Evolutionary conservation across 2,329 filamentous ascomycete species (phyloP), one percentile per base, ranked within the genome.

Genomic region (Xylariaceae sp.): DNA sequence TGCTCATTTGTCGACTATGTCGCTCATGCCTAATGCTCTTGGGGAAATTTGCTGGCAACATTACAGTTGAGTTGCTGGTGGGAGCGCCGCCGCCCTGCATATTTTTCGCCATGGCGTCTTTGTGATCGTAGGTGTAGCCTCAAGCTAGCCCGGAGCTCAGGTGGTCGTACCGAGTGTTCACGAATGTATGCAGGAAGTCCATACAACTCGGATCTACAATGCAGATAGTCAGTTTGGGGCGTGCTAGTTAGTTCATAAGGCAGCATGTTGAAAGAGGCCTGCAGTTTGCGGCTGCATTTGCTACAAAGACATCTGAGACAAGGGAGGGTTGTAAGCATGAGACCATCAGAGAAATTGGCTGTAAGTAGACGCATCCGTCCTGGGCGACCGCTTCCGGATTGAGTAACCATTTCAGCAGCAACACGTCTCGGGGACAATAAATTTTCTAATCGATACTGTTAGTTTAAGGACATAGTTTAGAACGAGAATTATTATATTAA

Each of bases 261-360:
- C 54, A 50, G 46, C 33, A 12, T 33, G 46, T 46, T 58, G 18
- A 58, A 58, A 56, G 56, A 54, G 42, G 45, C 39, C 13, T 45
- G 17, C 22, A 55, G 51, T 36, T 14, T 52, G 42, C 38, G 39
- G 31, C 17, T 17, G 31, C 43, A 18, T 14, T n/a, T 14, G 19
- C 19, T n/a, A 58, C 54, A 58, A 58, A 57, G 44, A 33, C 31
- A n/a, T 19, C 13, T 31, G 13, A 4, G 40, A 56, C 40, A 56
- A 56, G 54, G 54, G 38, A 1, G 19, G 18, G 45, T n/a, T 45
- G 11, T 31, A 41, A 22, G 16, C n/a, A 33, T 31, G 34, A 48
- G 42, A 28, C 42, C 42, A 47, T 50, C 38, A 19, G 43, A 16
- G 18, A 39, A 47, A 40, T 31, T 17, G 43, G 6, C 6, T 47